Evolutionary conservation across 1,139 yeast genomes (phyloP), one percentile per base, ranked within the genome.

Genomic region (Taphrina pruni): DNA sequence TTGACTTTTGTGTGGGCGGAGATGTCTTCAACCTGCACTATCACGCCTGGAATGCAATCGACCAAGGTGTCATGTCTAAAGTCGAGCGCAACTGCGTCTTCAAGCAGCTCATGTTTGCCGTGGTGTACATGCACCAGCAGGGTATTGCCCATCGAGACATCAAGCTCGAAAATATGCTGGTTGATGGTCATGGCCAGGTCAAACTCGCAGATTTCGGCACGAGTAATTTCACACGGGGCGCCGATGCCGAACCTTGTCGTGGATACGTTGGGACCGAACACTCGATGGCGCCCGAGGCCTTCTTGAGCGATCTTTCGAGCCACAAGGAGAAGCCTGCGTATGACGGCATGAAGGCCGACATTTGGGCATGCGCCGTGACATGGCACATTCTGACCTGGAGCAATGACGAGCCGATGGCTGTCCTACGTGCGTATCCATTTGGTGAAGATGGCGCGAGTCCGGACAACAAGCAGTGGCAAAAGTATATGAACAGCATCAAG

Each of bases 1-100:
- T 94, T 97, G 97, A 94, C 80, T 94, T 86, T 76, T 94, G 98
- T 77, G 85, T 93, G 0, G 98, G 97, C 50, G 99, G 99, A 69
- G 98, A 94, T 78, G 81, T 94, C 71, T 94, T 90, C 78, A 88
- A 97, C 0, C 81, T 92, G 70, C 67, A 64, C 61, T 74, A 71
- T 48, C 64, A 73, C 72, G 70, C 73, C 74, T 58, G 71, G 71
- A 57, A 74, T 74, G 75, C 67, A 9, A 69, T 57, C 36, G 69
- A 56, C 38, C 68, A 50, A 43, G 69, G 66, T 45, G 66, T 73
- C 75, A 69, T 73, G 73, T 76, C 82, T 6, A 73, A 82, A 48
- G 73, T 70, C 41, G 91, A 87, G 75, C 82, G 85, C 71, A 83
- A 81, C 75, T 88, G 92, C 75, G 76, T 86, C 56, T 87, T 87